These are phyloP conservation scores for Russula sp. DNA, from an alignment of 768 basidiomycete species.

Conservation along the genomic window DNA sequence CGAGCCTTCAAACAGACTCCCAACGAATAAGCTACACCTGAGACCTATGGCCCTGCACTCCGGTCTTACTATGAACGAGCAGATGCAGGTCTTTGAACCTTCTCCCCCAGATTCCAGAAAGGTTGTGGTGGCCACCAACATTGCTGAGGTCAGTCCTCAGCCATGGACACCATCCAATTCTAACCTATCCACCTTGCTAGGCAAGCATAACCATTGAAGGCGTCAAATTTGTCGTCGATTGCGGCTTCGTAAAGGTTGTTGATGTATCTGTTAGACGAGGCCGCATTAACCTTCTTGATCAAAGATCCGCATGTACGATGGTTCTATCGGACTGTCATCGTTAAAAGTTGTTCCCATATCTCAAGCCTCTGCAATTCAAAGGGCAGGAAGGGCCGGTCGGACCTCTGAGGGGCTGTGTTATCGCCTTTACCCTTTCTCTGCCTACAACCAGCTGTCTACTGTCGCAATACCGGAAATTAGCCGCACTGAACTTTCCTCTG, in stretches of 20 bases:
- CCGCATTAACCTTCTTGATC: neutral
- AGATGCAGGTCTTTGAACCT: constrained; percentile 77
- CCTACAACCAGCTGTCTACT: constrained; percentile 52
- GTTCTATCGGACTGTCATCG: constrained; percentile 77
- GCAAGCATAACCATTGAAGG: constrained; percentile 97
- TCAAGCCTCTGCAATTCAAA: constrained; percentile 83
- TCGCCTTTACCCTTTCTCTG: constrained; percentile 72
- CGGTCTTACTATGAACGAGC: constrained; percentile 82
- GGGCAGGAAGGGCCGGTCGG: constrained; percentile 92
- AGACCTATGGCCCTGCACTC: constrained; percentile 79
- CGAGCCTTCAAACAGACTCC: constrained; percentile 35
- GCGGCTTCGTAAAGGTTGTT: constrained; percentile 87
- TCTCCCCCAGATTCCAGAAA: constrained; percentile 75
- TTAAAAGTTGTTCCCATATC: constrained; percentile 81
- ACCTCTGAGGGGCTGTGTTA: constrained; percentile 92
- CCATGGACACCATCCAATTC: neutral
- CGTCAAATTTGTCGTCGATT: constrained; percentile 89
- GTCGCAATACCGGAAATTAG: constrained; percentile 87
- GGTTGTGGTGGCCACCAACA: constrained; percentile 90
- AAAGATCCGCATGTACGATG: constrained; percentile 88
- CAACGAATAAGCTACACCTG: constrained; percentile 50
- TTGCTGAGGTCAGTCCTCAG: constrained; percentile 65
- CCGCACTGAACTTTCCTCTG: constrained; percentile 84
- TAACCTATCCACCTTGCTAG: constrained; percentile 33
- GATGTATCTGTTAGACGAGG: neutral